Conservation (phyloP, 768 basidiomycete genomes). For the Lactarius hengduanensis region DNA sequence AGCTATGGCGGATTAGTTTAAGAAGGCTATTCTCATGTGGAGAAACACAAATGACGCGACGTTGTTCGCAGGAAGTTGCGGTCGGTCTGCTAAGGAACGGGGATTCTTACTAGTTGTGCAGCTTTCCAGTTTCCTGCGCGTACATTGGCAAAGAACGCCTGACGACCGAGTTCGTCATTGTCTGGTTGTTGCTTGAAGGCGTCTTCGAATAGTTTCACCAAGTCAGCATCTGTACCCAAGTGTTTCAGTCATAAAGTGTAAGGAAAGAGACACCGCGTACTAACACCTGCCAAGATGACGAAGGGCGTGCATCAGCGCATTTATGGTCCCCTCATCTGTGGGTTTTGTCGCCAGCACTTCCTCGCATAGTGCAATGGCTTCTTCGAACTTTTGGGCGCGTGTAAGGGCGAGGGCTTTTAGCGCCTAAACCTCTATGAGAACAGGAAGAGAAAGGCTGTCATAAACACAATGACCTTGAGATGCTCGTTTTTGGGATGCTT, state of each 20-base stretch:
- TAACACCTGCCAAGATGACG: conserved; percentile 70
- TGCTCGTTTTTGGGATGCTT: conserved; percentile 75
- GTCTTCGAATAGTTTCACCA: conserved; percentile 82
- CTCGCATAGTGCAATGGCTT: conserved; percentile 74
- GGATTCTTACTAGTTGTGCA: conserved; percentile 66
- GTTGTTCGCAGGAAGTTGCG: not conserved
- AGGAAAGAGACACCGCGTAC: conserved; percentile 29
- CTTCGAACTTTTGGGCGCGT: conserved; percentile 83
- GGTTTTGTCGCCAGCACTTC: conserved; percentile 74
- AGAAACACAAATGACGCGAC: not conserved
- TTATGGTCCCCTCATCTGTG: conserved; percentile 68
- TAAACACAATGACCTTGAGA: conserved; percentile 51
- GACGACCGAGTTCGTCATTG: conserved; percentile 81
- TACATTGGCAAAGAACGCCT: conserved; percentile 84
- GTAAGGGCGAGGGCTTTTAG: conserved; percentile 83
- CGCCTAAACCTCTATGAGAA: conserved; percentile 46
- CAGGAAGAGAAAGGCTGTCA: not conserved
- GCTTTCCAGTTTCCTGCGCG: conserved; percentile 82
- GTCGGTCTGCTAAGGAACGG: not conserved
- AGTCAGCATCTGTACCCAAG: conserved; percentile 58
- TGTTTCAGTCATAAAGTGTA: not conserved
- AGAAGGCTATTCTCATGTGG: not conserved
- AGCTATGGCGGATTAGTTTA: conserved; percentile 45
- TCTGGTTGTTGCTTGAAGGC: conserved; percentile 77
- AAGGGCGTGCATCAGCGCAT: conserved; percentile 81